Base-by-base conservation (phyloP, 441 rosid species). In the Hypseocharis bilobata region DNA sequence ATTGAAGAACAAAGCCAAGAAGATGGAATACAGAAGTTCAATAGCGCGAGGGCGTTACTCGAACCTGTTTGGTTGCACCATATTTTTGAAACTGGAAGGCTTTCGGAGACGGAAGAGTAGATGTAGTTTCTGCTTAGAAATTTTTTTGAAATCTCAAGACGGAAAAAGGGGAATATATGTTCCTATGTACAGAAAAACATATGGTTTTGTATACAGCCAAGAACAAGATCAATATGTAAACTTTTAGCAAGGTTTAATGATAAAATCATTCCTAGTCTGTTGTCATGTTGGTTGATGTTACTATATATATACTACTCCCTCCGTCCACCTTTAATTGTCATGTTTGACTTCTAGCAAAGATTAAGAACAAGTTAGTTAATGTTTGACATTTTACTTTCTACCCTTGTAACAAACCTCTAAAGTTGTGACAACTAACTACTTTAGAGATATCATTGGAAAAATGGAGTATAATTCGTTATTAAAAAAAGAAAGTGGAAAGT, bases 11-110 rank as follows among this genome's bases (percentile, higher is more conserved):
- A 74, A 63, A 75, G 54, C 20, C 58, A 74, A 7, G 87, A 80
- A 63, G 81, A 81, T 54, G 75, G 67, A 54, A 72, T 61, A 34
- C 80, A 74, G 68, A 76, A 64, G 66, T 64, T 94, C n/a, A 66
- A 60, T 11, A 54, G 69, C 3, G 83, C 88, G 34, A 86, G 79
- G 73, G 79, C 67, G 6, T 73, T 91, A 85, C 96, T 93, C 40
- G 85, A 86, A 69, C 96, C 96, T 68, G 78, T 91, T 68, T 93
- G 97, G 99, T 70, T 82, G 76, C 84, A 88, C 71, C 96, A 91
- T 80, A 78, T 84, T 63, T 84, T 83, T 77, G 96, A 89, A 83
- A 86, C 91, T 1, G 86, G 82, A 56, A 88, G 86, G 78, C 84
- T 87, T 64, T 74, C 85, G 1, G 79, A 68, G 73, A 76, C 74